These are phyloP conservation scores for Boletus reticuloceps DNA, from an alignment of 768 basidiomycete genomes.

Conservation along the genomic window DNA sequence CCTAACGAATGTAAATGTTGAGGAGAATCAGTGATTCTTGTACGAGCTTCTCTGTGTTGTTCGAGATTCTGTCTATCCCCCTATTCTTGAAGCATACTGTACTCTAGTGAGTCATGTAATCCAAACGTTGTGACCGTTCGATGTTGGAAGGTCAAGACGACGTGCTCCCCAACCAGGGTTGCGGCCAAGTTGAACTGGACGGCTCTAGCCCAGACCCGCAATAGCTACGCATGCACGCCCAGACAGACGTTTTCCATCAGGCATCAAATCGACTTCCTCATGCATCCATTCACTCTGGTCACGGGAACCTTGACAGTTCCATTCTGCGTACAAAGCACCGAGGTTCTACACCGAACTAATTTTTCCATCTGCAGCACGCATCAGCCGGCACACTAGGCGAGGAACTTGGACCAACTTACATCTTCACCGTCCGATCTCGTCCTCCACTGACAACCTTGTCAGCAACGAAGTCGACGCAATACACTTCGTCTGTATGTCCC, in stretches of 20 bases:
- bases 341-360: conserved; percentile 15
- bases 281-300: neutral
- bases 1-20: conserved; percentile 16
- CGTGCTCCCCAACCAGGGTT: too few species aligned
- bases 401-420: conserved; percentile 50
- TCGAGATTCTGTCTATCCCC: neutral
- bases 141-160: too few species aligned
- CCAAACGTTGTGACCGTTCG: neutral
- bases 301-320: neutral
- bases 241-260: neutral
- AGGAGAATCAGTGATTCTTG: neutral
- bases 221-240: neutral
- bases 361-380: conserved; percentile 26
- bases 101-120: too few species aligned
- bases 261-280: neutral
- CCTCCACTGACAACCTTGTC: conserved; percentile 99
- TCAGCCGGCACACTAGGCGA: neutral
- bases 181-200: too few species aligned
- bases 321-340: neutral
- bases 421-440: conserved; percentile 86
- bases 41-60: neutral
- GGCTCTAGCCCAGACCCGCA: too few species aligned
- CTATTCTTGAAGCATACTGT: neutral
- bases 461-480: conserved; percentile 98
- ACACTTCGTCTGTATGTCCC: conserved; percentile 96